Evolutionary conservation across 768 basidiomycete genomes (phyloP), one percentile per base, ranked within the genome.

Genomic region (Tylopilus vinaceipallidus): DNA sequence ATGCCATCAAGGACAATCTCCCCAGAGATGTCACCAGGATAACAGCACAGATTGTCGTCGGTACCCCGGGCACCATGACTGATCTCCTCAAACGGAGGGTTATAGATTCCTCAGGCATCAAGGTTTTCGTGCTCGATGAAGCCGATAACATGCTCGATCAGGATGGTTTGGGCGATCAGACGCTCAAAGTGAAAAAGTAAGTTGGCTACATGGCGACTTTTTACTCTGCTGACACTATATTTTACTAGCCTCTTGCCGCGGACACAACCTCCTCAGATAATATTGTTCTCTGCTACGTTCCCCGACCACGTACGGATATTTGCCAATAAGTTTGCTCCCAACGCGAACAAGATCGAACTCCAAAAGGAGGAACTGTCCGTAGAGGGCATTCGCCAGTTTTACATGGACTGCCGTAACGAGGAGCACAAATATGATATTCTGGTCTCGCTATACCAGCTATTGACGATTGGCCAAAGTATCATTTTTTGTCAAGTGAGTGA

Each of bases 61-160:
- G 97, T 27, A 99, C 95, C 1, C 95, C 97, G 0, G 97, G 97
- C 14, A 98, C 95, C 19, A 86, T 97, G 82, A 77, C 82, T 34
- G 92, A 95, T 69, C 79, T 97, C 62, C 82, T 98, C 60, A 74
- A 83, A 58, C 77, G 79, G 61, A 85, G 73, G 56, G 85, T 92
- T 37, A 78, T 98, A 50, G 91, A 98, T 62, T 73, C 86, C 14
- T 79, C 77, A 41, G 75, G 84, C 26, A 79, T 99, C 67, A 91
- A 91, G 63, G 90, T 95, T 3, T 92, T 98, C 49, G 95, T 98
- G 4, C 76, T 98, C 8, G 97, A 99, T 63, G 97, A 99, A 71
- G 97, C 97, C 33, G 97, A 99, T 71, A 97, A 98, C 71, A 98
- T 98, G 95, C 75, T 99, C 58, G 94, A 95, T 64, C 84, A 92